These are phyloP conservation scores for Eucalyptus regnans DNA, from an alignment of 345 rosid genomes.

Conservation along the genomic window DNA sequence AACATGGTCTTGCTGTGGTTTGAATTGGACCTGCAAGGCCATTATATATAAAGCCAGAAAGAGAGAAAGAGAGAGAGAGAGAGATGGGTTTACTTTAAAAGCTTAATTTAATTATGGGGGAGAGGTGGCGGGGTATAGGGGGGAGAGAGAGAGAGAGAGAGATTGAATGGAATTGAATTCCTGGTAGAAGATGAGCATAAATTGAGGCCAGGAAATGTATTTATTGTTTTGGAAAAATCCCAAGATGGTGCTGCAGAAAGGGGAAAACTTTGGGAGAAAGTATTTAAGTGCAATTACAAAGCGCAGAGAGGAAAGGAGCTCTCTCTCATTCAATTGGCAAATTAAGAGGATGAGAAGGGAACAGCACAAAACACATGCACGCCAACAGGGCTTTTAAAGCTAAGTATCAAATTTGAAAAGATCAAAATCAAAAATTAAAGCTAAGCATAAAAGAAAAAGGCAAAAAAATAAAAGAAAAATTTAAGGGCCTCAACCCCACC, in stretches of 20 bases:
- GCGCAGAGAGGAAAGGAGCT: conserved; percentile 14
- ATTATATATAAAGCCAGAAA: conserved; percentile 33
- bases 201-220: conserved; percentile 44
- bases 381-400: not conserved
- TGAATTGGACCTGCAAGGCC: conserved; percentile 18
- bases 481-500: conserved; percentile 25
- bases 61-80: conserved; percentile 2
- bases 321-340: conserved; percentile 21
- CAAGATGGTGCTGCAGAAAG: conserved; percentile 10
- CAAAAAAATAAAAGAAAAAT: not conserved
- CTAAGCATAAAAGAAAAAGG: not conserved
- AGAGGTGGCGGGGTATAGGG: conserved; percentile 36
- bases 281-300: not conserved
- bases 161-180: conserved; percentile 14
- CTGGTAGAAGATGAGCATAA: conserved; percentile 41
- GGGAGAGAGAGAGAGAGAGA: not conserved
- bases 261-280: conserved; percentile 22
- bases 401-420: not conserved
- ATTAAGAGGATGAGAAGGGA: not conserved
- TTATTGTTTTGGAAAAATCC: conserved; percentile 27
- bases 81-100: conserved; percentile 48
- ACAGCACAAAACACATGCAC: not conserved
- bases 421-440: not conserved
- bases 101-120: conserved; percentile 59
- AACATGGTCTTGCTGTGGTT: conserved; percentile 2